These are phyloP conservation scores for Casuarina cunninghamiana DNA, from an alignment of 306 rosid genomes.

Conservation along the genomic window DNA sequence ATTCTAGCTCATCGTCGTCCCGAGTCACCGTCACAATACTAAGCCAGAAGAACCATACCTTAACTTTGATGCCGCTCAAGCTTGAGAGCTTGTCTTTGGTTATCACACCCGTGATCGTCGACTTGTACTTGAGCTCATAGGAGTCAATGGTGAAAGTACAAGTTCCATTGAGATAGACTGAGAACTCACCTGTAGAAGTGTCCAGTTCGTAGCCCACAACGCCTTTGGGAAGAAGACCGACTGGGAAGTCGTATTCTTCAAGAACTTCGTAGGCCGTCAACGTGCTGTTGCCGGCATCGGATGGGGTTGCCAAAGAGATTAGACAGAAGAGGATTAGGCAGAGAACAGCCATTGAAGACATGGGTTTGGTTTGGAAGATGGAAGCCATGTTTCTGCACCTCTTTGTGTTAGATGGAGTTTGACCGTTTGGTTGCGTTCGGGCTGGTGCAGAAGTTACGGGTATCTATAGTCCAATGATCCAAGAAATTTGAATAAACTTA, in stretches of 20 bases:
- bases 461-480: not conserved
- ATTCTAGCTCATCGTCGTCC: constrained; percentile 35
- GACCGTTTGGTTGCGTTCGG: constrained; percentile 18
- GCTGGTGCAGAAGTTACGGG: not conserved
- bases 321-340: constrained; percentile 21
- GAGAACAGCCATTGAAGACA: constrained; percentile 18
- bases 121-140: constrained; percentile 48
- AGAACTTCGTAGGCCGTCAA: constrained; percentile 44
- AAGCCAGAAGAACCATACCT: constrained; percentile 47
- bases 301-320: constrained; percentile 24
- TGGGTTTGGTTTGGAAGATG: constrained; percentile 6
- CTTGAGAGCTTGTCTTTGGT: constrained; percentile 37
- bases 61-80: constrained; percentile 49
- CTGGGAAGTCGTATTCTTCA: constrained; percentile 48
- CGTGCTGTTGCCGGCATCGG: constrained; percentile 10
- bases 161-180: constrained; percentile 37
- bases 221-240: constrained; percentile 57
- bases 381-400: not conserved
- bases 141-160: constrained; percentile 40
- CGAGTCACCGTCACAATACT: constrained; percentile 40
- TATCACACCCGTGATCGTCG: constrained; percentile 50
- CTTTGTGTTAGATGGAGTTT: constrained; percentile 1
- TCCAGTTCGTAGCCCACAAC: constrained; percentile 41
- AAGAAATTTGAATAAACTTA: not conserved
- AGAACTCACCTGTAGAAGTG: constrained; percentile 50